Evolutionary conservation across 768 basidiomycete genomes (phyloP).

Genomic region (Cystofilobasidium macerans): DNA sequence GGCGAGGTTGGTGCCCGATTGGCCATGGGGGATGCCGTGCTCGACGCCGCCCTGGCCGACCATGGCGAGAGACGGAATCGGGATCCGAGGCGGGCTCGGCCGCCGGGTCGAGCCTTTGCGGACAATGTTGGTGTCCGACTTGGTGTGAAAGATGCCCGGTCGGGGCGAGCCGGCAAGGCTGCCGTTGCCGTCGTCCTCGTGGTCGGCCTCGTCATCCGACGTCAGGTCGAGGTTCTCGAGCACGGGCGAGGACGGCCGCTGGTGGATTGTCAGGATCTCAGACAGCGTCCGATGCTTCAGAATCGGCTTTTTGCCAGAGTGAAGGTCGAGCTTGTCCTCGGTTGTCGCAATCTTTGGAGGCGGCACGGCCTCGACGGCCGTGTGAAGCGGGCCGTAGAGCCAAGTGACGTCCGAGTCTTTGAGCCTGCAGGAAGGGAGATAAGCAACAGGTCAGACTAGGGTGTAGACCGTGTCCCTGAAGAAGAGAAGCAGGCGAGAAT

Average conservation of each 20-base stretch:
- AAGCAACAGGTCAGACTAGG: neutral
- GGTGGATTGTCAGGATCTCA: conserved; percentile 73
- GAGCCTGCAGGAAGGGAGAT: conserved; percentile 51
- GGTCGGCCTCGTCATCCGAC: conserved; percentile 26
- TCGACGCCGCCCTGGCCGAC: conserved; percentile 5
- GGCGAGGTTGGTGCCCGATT: neutral
- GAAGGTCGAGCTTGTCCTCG: conserved; percentile 49
- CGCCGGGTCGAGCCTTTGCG: conserved; percentile 46
- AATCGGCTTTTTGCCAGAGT: conserved; percentile 58
- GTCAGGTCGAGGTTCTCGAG: conserved; percentile 41
- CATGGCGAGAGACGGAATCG: conserved; percentile 16
- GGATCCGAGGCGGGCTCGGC: conserved; percentile 56
- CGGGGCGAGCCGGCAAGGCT: conserved; percentile 34
- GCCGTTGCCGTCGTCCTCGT: conserved; percentile 28
- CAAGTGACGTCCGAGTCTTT: conserved; percentile 99
- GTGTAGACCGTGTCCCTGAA: neutral
- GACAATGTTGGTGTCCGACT: conserved; percentile 74
- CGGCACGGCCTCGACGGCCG: conserved; percentile 73
- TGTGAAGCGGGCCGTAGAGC: conserved; percentile 94
- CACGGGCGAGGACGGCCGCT: conserved; percentile 53
- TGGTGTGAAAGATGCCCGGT: conserved; percentile 64
- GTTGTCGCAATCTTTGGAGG: conserved; percentile 49
- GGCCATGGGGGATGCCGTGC: neutral
- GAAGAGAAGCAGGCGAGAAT: neutral
- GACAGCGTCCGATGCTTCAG: conserved; percentile 88